Percentiles rank a stretch among this genome's conserved stretches.
Evolutionary conservation across 441 rosid species (phyloP).

Genomic region (Erodium texanum): DNA sequence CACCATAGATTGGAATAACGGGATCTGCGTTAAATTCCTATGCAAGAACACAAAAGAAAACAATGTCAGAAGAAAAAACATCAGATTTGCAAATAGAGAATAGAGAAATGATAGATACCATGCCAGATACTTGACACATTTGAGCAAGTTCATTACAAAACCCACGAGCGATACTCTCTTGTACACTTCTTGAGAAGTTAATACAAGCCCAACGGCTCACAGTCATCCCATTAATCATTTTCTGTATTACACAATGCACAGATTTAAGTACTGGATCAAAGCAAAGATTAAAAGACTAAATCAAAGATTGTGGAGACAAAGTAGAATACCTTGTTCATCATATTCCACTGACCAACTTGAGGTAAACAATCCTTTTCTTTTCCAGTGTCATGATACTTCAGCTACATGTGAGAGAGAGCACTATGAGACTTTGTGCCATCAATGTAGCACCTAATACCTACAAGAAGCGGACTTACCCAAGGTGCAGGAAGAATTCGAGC

Average conservation of each 20-base stretch:
- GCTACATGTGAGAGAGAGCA: conserved; percentile 33
- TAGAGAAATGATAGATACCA: conserved; percentile 42
- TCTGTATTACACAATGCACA: conserved; percentile 33
- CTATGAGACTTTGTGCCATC: conserved; percentile 12
- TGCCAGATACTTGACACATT: conserved; percentile 96
- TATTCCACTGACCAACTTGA: conserved; percentile 98
- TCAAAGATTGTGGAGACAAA: not conserved
- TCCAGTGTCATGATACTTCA: conserved; percentile 93
- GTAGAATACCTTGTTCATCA: conserved; percentile 83
- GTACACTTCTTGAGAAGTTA: conserved; percentile 87
- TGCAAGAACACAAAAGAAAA: conserved; percentile 13
- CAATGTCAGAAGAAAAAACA: not conserved
- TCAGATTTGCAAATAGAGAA: not conserved
- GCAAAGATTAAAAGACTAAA: not conserved
- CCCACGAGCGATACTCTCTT: conserved; percentile 80
- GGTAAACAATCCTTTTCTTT: conserved; percentile 95
- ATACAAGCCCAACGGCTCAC: conserved; percentile 92
- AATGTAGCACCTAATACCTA: not conserved
- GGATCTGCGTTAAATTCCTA: conserved; percentile 91
- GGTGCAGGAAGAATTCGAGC: conserved; percentile 98
- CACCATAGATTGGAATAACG: conserved; percentile 69
- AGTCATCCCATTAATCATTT: conserved; percentile 95
- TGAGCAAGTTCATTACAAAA: conserved; percentile 89
- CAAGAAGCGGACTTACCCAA: conserved; percentile 47
- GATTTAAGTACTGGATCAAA: not conserved